Evolutionary conservation across 2,329 filamentous ascomycete genomes (phyloP), one percentile per base, ranked within the genome.

Genomic region (Falciphora oryzae): DNA sequence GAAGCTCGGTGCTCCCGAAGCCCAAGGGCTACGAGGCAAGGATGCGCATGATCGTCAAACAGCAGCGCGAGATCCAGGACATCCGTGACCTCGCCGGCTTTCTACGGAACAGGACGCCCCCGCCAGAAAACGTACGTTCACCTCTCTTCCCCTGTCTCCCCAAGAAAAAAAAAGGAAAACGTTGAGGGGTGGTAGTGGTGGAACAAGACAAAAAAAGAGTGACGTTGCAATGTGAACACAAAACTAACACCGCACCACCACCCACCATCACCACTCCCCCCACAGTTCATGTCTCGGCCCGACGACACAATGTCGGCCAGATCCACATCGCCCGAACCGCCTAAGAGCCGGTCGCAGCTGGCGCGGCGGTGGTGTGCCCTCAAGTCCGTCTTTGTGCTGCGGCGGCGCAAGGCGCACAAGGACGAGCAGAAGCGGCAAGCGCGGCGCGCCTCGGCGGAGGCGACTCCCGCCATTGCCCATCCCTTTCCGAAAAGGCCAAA

Each of bases 41-140:
- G 27, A 11, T 64, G 38, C 63, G 63, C 57, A 60, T 64, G 58
- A 32, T 63, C n/a, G 38, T 63, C 25, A 63, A 59, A 22, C 59
- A 70, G 6, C 60, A 66, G 13, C 64, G 65, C 31, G 68, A 69
- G 63, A 67, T 67, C 56, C 69, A 73, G 64, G 71, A 67, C 35
- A 68, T 72, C 64, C 70, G 65, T 32, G 74, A 74, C 6, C 72
- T 84, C 61, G 74, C 79, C 57, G 78, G 82, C n/a, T 85, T 85
- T 65, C 70, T 86, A 59, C 79, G 75, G 64, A 80, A 77, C 57
- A 78, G 78, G 28, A 75, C 79, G 31, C 82, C 83, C 0, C 83
- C 83, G 7, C 74, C 79, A 3, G 73, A 74, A 29, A 84, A 84
- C 70, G 60, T 62, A 7, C 44, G 60, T 62, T 53, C n/a, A 14